Conservation (phyloP, 1,139 yeast genomes). For the Candida labiduridarum region DNA sequence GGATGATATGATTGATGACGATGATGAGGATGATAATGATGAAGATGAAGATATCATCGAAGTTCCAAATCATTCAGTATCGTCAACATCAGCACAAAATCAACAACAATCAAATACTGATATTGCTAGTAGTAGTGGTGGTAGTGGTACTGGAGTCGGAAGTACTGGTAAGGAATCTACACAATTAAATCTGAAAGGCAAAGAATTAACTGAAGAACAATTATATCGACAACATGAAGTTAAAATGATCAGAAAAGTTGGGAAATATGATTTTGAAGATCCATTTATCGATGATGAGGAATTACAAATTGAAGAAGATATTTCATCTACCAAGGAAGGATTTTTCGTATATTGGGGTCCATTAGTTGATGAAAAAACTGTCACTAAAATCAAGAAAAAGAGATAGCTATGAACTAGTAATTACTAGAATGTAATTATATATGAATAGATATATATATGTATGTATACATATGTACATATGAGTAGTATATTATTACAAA, state of each 20-base stretch:
- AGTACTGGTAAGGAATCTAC: background rate
- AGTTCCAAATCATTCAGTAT: slow-evolving; percentile 26
- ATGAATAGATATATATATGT: background rate
- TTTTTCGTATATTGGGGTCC: slow-evolving; percentile 97
- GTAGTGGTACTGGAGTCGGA: slow-evolving; percentile 27
- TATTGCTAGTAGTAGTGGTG: slow-evolving; percentile 26
- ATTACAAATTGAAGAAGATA: slow-evolving; percentile 88
- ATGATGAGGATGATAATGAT: slow-evolving; percentile 59
- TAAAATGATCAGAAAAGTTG: slow-evolving; percentile 67
- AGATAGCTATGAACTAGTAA: background rate
- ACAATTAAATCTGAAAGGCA: slow-evolving; percentile 38
- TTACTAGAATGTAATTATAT: too few species aligned
- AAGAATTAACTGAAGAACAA: slow-evolving; percentile 50
- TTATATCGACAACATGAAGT: slow-evolving; percentile 44
- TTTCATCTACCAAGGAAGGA: slow-evolving; percentile 92
- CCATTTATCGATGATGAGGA: slow-evolving; percentile 97
- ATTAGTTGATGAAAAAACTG: slow-evolving; percentile 62
- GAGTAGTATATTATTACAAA: background rate
- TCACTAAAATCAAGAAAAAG: slow-evolving; percentile 16
- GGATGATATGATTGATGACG: slow-evolving; percentile 64
- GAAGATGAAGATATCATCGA: slow-evolving; percentile 53
- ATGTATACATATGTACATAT: background rate
- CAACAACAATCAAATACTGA: slow-evolving; percentile 11
- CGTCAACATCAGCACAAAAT: background rate
- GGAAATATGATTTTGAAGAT: slow-evolving; percentile 89